These are phyloP conservation scores for Diaporthe vaccinii DNA, from an alignment of 2,329 filamentous ascomycete species.

Conservation along the genomic window DNA sequence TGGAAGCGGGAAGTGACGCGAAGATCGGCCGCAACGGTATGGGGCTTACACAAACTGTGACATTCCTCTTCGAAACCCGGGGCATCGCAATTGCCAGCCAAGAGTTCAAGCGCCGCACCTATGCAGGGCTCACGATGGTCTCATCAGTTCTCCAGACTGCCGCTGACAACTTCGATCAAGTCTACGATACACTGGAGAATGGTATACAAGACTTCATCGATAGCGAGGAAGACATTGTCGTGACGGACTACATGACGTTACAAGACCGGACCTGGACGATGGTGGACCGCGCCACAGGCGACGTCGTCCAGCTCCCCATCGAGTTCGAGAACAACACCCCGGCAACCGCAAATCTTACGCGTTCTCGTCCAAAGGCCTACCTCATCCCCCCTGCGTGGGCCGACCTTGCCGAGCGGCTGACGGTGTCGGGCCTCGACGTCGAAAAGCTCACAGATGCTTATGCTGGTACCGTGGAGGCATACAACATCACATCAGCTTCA, in stretches of 20 bases:
- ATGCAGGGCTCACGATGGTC: constrained; percentile 18
- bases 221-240: background rate
- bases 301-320: background rate
- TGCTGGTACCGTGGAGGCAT: background rate
- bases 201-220: background rate
- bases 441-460: constrained; percentile 9
- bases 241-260: background rate
- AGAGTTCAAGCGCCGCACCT: constrained; percentile 21
- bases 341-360: background rate
- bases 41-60: constrained; percentile 1
- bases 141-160: background rate
- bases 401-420: constrained; percentile 17
- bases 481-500: constrained; percentile 10
- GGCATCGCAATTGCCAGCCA: constrained; percentile 9
- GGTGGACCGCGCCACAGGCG: background rate
- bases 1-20: background rate
- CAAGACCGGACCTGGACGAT: constrained; percentile 10
- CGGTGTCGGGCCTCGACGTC: background rate
- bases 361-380: constrained; percentile 2
- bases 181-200: background rate
- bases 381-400: constrained; percentile 10
- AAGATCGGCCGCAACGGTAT: constrained; percentile 13
- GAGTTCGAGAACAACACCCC: constrained; percentile 16
- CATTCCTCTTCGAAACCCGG: constrained; percentile 2
- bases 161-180: constrained; percentile 12